phyloP scores from a whole-genome alignment of 441 rosid species.

The Adansonia rubrostipa region DNA sequence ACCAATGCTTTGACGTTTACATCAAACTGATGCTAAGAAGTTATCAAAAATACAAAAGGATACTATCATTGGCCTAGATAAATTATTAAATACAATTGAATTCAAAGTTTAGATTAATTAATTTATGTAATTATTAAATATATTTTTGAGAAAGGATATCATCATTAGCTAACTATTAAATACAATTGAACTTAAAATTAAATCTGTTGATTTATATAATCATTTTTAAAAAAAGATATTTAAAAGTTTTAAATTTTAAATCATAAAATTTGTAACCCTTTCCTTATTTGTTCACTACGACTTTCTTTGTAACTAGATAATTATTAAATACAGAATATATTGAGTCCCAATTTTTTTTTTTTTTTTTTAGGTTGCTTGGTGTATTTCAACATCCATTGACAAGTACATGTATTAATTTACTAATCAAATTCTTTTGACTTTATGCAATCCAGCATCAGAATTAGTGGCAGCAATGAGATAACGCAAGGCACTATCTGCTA shows the following conservation, averaged over 20 bases:
- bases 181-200: too few species aligned
- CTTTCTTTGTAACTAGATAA: too few species aligned
- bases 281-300: too few species aligned
- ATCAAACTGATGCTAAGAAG: not conserved
- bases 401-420: not conserved
- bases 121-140: too few species aligned
- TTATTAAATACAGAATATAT: not conserved
- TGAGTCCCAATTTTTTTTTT: not conserved
- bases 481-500: not conserved
- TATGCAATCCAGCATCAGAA: not conserved
- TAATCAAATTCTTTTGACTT: not conserved
- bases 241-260: too few species aligned
- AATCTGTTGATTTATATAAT: too few species aligned
- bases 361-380: not conserved
- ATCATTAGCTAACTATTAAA: too few species aligned
- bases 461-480: not conserved
- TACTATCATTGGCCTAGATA: not conserved
- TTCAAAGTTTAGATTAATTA: too few species aligned
- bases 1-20: not conserved
- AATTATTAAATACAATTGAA: not conserved
- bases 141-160: too few species aligned
- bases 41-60: not conserved
- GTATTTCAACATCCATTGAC: not conserved
- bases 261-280: too few species aligned
- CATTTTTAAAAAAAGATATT: too few species aligned